Evolutionary conservation across 441 rosid genomes (phyloP), one percentile per base, ranked within the genome.

Genomic region (Mallotus japonicus): DNA sequence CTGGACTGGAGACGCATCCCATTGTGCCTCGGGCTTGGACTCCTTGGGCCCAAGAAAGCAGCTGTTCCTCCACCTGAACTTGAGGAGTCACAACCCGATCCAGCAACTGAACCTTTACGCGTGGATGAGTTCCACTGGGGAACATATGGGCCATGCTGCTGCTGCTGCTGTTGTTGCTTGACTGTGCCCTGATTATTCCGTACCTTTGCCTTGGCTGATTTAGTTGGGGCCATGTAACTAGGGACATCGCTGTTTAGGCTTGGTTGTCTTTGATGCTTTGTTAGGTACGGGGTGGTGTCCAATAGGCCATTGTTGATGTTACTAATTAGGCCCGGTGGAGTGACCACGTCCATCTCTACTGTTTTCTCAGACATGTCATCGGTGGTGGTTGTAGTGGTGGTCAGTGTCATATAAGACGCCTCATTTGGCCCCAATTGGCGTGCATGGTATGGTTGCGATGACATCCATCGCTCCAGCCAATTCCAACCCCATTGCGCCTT

Each of bases 401-500:
- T 78, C 14, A 84, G 78, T 17, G 95, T 79, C 60, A 79, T 70
- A 62, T 88, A 89, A 66, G 94, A 81, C 59, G 75, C 82, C 13
- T 88, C 86, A 34, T 78, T 82, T 11, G 73, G 80, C 53, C 83
- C 85, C 6, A 74, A 55, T 9, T 85, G 85, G 68, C 73, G 84
- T 15, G 70, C 47, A 4, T 84, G 74, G 75, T 83, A 72, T 14
- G 94, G 93, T 53, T 91, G 98, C 1, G 97, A 71, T 15, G 96
- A 87, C 97, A 95, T 92, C 99, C 99, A 95, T 16, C 83, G 87
- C 75, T 95, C 97, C 12, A 92, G 89, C 97, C 98, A 91, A 58
- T 95, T 92, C 98, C 91, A 90, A 8, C 90, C 96, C 98, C 91
- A 88, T 37, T 87, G 87, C 17, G 79, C 80, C 74, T 83, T 88